Evolutionary conservation across 2,329 filamentous ascomycete genomes (phyloP).

Genomic region (Sclerotinia trifoliorum): DNA sequence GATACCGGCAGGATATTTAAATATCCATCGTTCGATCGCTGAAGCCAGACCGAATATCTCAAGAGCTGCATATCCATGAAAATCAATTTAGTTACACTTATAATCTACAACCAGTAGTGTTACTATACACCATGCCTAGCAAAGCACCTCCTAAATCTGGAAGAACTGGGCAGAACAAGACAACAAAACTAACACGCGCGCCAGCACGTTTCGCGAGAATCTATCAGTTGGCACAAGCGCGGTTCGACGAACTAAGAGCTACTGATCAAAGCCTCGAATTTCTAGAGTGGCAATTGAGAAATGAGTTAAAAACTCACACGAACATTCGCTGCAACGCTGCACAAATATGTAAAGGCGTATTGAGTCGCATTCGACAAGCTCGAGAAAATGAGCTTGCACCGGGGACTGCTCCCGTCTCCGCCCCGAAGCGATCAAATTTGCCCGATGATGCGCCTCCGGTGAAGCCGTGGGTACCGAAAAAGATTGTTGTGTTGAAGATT

Average conservation of each 20-base stretch:
- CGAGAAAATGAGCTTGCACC: not conserved
- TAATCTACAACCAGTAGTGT: not conserved
- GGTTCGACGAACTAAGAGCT: not conserved
- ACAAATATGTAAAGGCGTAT: not conserved
- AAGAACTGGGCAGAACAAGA: not conserved
- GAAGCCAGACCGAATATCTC: too few species aligned
- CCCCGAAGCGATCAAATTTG: not conserved
- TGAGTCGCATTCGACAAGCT: not conserved
- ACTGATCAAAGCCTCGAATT: not conserved
- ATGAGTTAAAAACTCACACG: not conserved
- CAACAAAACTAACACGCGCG: not conserved
- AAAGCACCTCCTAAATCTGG: not conserved
- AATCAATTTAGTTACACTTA: not conserved
- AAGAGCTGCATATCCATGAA: not conserved
- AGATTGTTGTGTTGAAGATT: not conserved
- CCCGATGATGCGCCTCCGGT: too few species aligned
- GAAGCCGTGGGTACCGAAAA: not conserved
- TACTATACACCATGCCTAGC: slow-evolving; percentile 1
- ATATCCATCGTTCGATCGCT: not conserved
- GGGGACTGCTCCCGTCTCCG: too few species aligned
- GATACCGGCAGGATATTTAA: not conserved
- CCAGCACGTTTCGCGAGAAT: not conserved
- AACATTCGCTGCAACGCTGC: not conserved
- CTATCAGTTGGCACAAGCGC: not conserved
- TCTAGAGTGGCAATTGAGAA: not conserved